Base-by-base conservation (phyloP, 176 grass and related monocot genomes). In the Avena insularis region DNA sequence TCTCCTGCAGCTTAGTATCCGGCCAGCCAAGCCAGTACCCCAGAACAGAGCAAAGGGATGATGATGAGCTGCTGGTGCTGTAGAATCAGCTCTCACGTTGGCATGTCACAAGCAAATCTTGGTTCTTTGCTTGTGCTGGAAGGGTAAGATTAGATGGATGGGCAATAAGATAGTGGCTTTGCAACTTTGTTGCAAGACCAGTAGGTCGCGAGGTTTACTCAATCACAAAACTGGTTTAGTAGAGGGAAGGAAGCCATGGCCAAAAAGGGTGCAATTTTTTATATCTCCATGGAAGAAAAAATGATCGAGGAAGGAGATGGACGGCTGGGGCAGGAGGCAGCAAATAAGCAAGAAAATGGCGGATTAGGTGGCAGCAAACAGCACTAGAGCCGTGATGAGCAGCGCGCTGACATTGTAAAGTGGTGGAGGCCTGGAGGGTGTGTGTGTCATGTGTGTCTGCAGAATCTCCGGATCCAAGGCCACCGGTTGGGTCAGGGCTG, bases 381-480 rank as follows among this genome's bases (percentile, higher is more conserved):
- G 51, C 20, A 31, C 51, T 60, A 4, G 50, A 19, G 72, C 53
- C 53, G 40, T 43, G 40, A 43, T 43, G 46, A 17, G 53, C 29
- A 49, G n/a, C 74, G 54, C 50, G 78, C 83, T 83, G 89, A 85
- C 29, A 72, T 25, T 82, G 48, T 85, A 53, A 88, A 85, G 65
- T 51, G 33, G 31, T 12, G 23, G 54, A 61, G 55, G 51, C 25
- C 25, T 25, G 9, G 56, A 27, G 33, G 15, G 79, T 63, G 80
- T 87, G 85, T 87, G 31, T 33, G 31, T 33, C 79, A 71, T 82
- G 84, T 87, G 80, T 87, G 85, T 87, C 81, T 84, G 89, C 87
- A 80, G 85, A 92, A 92, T 94, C 92, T 94, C 92, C 92, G 92
- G 92, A 94, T 94, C 92, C 92, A 82, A 91, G 90, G 85, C 84